A percentile compares a stretch with the other conserved stretches of the same genome.
phyloP scores from a whole-genome alignment of 2,329 filamentous ascomycete species.

The Arthrobotrys megalospora region DNA sequence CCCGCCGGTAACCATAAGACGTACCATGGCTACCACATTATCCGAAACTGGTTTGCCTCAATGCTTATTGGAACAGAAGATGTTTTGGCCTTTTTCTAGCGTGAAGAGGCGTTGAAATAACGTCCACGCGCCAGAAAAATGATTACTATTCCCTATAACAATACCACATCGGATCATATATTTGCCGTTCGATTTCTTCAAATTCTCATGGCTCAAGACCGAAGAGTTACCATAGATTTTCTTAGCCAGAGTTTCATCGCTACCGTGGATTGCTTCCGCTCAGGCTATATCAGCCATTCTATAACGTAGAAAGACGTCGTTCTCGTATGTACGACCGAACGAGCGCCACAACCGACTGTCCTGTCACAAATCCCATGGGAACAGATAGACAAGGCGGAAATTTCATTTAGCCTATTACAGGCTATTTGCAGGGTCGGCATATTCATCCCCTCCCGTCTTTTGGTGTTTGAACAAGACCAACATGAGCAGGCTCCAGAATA shows the following conservation, averaged over 20 bases:
- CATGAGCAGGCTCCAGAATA: neutral
- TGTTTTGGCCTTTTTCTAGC: neutral
- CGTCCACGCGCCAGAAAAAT: neutral
- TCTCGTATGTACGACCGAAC: constrained; percentile 31
- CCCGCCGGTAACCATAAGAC: constrained; percentile 29
- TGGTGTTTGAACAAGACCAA: constrained; percentile 3
- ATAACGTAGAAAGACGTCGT: constrained; percentile 17
- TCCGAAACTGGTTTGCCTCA: constrained; percentile 50
- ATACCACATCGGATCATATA: neutral
- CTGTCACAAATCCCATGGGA: constrained; percentile 17
- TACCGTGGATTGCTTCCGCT: constrained; percentile 38
- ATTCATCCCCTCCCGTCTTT: constrained; percentile 52
- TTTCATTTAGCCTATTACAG: constrained; percentile 50
- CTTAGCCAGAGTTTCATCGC: neutral
- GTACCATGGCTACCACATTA: constrained; percentile 58
- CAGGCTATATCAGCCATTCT: constrained; percentile 45
- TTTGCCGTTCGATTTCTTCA: neutral
- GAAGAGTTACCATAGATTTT: neutral
- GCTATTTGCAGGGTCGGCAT: constrained; percentile 41
- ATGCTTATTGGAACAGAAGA: constrained; percentile 4
- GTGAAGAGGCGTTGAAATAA: neutral
- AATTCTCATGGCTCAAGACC: neutral
- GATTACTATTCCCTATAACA: constrained; percentile 1
- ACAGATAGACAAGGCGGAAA: constrained; percentile 30
- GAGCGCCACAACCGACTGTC: constrained; percentile 58